A percentile compares a stretch with the other conserved stretches of the same genome.
phyloP scores from a whole-genome alignment of 2,329 filamentous ascomycete genomes.

The Phyllachora maydis region DNA sequence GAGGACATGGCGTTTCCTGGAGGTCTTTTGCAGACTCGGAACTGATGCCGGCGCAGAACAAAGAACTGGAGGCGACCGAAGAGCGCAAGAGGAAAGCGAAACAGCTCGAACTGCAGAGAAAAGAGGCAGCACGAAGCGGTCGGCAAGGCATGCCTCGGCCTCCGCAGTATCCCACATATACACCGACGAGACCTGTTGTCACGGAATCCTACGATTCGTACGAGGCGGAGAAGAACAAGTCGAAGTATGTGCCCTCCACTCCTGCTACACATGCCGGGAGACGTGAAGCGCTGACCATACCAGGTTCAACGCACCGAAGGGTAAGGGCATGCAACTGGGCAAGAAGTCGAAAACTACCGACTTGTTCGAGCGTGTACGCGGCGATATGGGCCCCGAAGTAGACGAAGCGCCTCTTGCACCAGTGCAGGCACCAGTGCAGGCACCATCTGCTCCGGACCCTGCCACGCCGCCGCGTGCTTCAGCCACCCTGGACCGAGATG shows the following conservation, averaged over 20 bases:
- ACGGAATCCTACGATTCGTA: constrained; percentile 82
- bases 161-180: constrained; percentile 77
- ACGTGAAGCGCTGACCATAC: constrained; percentile 2
- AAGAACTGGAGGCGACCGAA: constrained; percentile 93
- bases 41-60: constrained; percentile 42
- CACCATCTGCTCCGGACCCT: constrained; percentile 31
- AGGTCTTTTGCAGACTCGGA: too few relatives aligned
- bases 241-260: constrained; percentile 36
- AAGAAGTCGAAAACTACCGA: constrained; percentile 97
- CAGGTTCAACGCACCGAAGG: constrained; percentile 48
- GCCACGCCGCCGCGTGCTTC: constrained; percentile 36
- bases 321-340: constrained; percentile 97
- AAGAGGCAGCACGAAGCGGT: constrained; percentile 69
- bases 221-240: constrained; percentile 93
- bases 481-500: constrained; percentile 56
- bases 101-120: constrained; percentile 96
- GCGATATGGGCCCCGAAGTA: constrained; percentile 71
- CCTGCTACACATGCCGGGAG: neutral
- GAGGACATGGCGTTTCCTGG: constrained; percentile 1
- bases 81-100: constrained; percentile 98
- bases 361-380: constrained; percentile 90
- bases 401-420: constrained; percentile 59
- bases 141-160: constrained; percentile 46
- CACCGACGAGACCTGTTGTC: constrained; percentile 50
- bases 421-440: constrained; percentile 23